phyloP scores from a whole-genome alignment of 768 basidiomycete genomes.

The Leccinum broughii region DNA sequence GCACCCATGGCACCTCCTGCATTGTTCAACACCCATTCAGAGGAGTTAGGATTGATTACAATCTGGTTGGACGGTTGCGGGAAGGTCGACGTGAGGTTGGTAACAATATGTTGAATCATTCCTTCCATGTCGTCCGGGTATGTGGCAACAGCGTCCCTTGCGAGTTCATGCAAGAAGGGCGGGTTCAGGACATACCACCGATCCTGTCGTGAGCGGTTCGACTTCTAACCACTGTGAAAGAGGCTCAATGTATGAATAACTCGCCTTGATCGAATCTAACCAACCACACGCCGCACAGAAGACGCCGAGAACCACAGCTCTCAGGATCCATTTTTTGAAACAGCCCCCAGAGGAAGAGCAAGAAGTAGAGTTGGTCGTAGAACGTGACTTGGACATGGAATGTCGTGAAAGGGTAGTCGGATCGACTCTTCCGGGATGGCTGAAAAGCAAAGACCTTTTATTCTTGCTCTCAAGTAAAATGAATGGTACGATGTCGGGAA shows the following conservation, averaged over 20 bases:
- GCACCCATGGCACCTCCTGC: slow-evolving; percentile 98
- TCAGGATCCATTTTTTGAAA: slow-evolving; percentile 36
- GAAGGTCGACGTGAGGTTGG: slow-evolving; percentile 75
- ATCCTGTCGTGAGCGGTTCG: slow-evolving; percentile 44
- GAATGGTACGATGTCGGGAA: slow-evolving; percentile 8
- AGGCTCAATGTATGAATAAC: slow-evolving; percentile 5
- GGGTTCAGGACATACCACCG: slow-evolving; percentile 90
- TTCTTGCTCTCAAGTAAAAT: background rate
- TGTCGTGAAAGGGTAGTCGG: slow-evolving; percentile 1
- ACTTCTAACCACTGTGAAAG: background rate
- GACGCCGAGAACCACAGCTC: slow-evolving; percentile 27
- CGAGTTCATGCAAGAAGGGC: slow-evolving; percentile 65
- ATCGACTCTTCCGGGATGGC: background rate
- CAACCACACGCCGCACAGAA: slow-evolving; percentile 43
- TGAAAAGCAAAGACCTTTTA: background rate
- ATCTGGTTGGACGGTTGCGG: slow-evolving; percentile 52
- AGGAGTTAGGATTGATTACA: slow-evolving; percentile 53
- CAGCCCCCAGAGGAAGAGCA: background rate
- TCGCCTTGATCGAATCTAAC: slow-evolving; percentile 67
- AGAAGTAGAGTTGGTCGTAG: background rate
- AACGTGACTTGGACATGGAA: slow-evolving; percentile 21
- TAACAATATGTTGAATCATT: slow-evolving; percentile 80
- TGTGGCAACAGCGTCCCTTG: slow-evolving; percentile 68
- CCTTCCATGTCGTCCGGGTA: slow-evolving; percentile 63
- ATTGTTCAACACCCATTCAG: slow-evolving; percentile 96